phyloP scores from a whole-genome alignment of 345 rosid genomes.

The Barbarea vulgaris region DNA sequence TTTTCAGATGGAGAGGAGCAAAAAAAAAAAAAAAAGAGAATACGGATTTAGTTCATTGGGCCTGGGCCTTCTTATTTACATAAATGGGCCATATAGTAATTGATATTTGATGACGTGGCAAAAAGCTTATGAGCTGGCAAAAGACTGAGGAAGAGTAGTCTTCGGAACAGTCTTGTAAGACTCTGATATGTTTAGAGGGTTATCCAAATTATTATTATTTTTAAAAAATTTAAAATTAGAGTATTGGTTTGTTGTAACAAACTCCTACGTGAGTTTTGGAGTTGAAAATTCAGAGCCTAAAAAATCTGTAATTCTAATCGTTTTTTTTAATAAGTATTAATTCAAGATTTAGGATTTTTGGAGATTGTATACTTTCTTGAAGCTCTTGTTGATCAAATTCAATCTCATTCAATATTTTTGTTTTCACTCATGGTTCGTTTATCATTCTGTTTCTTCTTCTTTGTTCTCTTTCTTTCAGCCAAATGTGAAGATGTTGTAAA shows the following conservation, averaged over 20 bases:
- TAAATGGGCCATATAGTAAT: neutral
- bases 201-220: too few relatives aligned
- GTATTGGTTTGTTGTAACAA: neutral
- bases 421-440: neutral
- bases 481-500: neutral
- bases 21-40: neutral
- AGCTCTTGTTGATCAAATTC: neutral
- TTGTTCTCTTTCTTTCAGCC: neutral
- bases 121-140: neutral
- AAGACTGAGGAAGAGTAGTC: neutral
- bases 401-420: neutral
- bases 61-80: neutral
- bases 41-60: neutral
- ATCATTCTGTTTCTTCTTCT: neutral
- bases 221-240: too few relatives aligned
- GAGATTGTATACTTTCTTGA: too few relatives aligned
- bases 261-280: neutral
- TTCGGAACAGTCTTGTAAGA: too few relatives aligned
- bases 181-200: too few relatives aligned
- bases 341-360: too few relatives aligned
- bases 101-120: neutral
- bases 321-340: too few relatives aligned
- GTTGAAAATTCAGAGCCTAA: neutral
- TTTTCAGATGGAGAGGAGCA: constrained; percentile 12
- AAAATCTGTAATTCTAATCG: too few relatives aligned